Base-by-base conservation (phyloP, 2,329 filamentous ascomycete genomes). In the Penicillium sp. region DNA sequence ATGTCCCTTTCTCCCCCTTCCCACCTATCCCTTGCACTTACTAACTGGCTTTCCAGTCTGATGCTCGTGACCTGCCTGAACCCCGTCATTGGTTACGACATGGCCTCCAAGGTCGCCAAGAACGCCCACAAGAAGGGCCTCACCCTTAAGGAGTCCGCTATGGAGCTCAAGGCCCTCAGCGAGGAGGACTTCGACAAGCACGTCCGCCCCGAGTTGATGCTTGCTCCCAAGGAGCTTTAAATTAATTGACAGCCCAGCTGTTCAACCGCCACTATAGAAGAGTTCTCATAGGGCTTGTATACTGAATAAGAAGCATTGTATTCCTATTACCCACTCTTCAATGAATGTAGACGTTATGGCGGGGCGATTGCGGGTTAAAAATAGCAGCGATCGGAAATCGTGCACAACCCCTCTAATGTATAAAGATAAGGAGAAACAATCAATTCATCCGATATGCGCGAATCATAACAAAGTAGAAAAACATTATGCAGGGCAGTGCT, bases 41-140 rank as follows among this genome's bases (percentile, higher is more conserved):
- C 67, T 73, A 63, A 71, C 62, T 54, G 29, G 64, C 51, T 56
- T 27, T 33, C 48, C 66, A 96, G 91, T 73, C 84, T 99, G 69
- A 99, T 99, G 95, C 85, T 98, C 65, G 95, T 98, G 35, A 99
- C 95, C 64, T 97, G 93, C 83, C 84, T 98, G 62, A 97, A 97
- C 84, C 92, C 93, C 67, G 91, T 96, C 78, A 97, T 98, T 73
- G 93, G 93, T 59, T 96, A 97, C 78, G 93, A 97, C 75, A 96
- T 96, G 90, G 93, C 93, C 52, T 92, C 88, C 78, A 96, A 96
- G 83, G 93, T 96, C 24, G 93, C 93, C 71, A 97, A 97, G 88
- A 96, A 99, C 73, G 95, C 95, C 16, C 95, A 99, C 82, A 97
- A 97, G 86, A 98, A 98, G 86, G 92, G 92, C 33, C 79, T 93